Evolutionary conservation across 305 asterid species (phyloP).

Genomic region (Fraxinus floribunda): DNA sequence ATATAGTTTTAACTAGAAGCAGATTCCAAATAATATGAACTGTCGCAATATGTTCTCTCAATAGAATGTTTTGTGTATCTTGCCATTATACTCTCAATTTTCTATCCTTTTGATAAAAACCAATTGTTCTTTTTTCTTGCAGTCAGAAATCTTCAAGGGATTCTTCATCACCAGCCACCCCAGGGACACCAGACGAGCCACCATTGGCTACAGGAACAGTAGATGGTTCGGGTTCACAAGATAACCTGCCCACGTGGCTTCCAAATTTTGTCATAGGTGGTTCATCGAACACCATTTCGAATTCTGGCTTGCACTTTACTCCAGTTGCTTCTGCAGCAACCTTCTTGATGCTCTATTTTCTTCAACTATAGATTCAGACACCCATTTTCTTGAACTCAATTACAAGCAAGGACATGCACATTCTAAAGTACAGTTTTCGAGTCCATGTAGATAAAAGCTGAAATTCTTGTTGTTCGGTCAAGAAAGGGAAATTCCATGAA

Average conservation of each 20-base stretch:
- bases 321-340: slow-evolving; percentile 5
- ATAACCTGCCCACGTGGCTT: slow-evolving; percentile 31
- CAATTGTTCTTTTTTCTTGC: slow-evolving; percentile 8
- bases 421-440: neutral
- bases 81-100: neutral
- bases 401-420: neutral
- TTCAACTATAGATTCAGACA: slow-evolving; percentile 9
- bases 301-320: slow-evolving; percentile 19
- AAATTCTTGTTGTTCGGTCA: neutral
- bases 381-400: neutral
- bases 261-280: slow-evolving; percentile 38
- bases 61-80: neutral
- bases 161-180: slow-evolving; percentile 13
- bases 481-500: neutral
- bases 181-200: slow-evolving; percentile 25
- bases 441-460: neutral
- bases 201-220: slow-evolving; percentile 27
- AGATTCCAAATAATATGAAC: neutral
- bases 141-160: slow-evolving; percentile 58
- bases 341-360: slow-evolving; percentile 20
- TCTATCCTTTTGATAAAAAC: neutral
- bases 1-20: neutral
- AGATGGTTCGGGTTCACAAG: slow-evolving; percentile 19
- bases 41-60: neutral
- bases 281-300: slow-evolving; percentile 32